phyloP scores from a whole-genome alignment of 345 rosid species.

The Hibiscus mutabilis region DNA sequence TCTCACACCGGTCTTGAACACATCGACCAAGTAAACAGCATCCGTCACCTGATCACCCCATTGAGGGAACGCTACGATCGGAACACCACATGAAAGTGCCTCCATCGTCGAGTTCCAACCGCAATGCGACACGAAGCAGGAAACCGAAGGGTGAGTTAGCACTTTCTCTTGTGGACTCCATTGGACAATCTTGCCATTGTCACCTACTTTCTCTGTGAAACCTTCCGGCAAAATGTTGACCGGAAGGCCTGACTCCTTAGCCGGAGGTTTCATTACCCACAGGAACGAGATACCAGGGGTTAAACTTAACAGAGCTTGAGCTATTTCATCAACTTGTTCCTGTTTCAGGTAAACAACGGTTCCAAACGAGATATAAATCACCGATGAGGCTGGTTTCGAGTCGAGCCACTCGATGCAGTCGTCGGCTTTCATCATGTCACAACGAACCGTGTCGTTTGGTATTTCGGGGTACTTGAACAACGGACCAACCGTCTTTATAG shows the following conservation, averaged over 20 bases:
- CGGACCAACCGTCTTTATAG: constrained; percentile 49
- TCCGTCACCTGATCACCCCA: constrained; percentile 90
- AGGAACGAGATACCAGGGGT: constrained; percentile 48
- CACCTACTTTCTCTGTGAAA: constrained; percentile 44
- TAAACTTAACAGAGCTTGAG: constrained; percentile 38
- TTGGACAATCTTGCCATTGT: constrained; percentile 48
- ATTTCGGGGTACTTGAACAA: constrained; percentile 45
- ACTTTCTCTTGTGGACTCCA: constrained; percentile 89
- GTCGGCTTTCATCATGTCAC: constrained; percentile 46
- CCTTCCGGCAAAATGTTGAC: constrained; percentile 53
- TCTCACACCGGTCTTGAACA: constrained; percentile 57
- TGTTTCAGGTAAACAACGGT: constrained; percentile 52
- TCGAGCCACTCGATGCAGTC: constrained; percentile 75
- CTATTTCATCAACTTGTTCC: constrained; percentile 70
- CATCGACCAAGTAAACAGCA: constrained; percentile 57
- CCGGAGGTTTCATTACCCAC: constrained; percentile 68
- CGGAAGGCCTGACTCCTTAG: constrained; percentile 23
- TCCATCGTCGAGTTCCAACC: constrained; percentile 96
- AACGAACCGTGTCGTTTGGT: constrained; percentile 28
- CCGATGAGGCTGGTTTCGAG: constrained; percentile 49
- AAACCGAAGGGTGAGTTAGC: constrained; percentile 52
- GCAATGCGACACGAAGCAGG: constrained; percentile 75
- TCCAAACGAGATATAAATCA: constrained; percentile 78
- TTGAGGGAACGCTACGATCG: constrained; percentile 64
- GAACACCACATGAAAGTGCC: constrained; percentile 53